These are phyloP conservation scores for Lasiodiplodia citricola DNA, from an alignment of 2,329 filamentous ascomycete species.

Conservation along the genomic window DNA sequence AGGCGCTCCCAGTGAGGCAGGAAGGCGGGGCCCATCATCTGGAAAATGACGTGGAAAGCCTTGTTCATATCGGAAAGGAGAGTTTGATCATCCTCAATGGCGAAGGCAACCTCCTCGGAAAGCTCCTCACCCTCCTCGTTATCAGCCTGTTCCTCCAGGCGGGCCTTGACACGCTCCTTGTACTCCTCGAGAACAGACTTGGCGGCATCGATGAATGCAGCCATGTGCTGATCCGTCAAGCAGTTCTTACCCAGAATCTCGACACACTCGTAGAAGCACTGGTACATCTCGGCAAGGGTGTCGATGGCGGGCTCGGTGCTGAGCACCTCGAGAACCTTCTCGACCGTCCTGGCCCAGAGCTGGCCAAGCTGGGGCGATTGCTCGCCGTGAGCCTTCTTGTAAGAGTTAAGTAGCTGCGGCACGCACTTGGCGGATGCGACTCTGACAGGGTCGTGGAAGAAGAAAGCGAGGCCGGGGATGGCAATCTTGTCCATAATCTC, in stretches of 20 bases:
- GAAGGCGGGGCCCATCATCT: conserved; percentile 87
- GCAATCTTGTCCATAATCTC: conserved; percentile 98
- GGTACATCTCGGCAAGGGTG: conserved; percentile 97
- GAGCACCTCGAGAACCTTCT: conserved; percentile 91
- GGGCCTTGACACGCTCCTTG: conserved; percentile 80
- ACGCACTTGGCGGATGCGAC: conserved; percentile 95
- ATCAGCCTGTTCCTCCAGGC: conserved; percentile 82
- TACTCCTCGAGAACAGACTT: conserved; percentile 90
- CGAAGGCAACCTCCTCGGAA: conserved; percentile 82
- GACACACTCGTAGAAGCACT: conserved; percentile 98
- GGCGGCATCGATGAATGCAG: conserved; percentile 83
- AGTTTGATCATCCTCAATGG: conserved; percentile 96
- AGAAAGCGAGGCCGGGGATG: conserved; percentile 91
- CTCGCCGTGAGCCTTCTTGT: conserved; percentile 87
- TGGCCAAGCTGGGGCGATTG: conserved; percentile 78
- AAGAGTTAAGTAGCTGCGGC: conserved; percentile 88
- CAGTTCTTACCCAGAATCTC: conserved; percentile 90
- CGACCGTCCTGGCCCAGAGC: conserved; percentile 84
- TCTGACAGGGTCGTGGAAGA: conserved; percentile 97
- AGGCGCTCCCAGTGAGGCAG: conserved; percentile 86
- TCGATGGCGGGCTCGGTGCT: conserved; percentile 94
- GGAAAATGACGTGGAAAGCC: conserved; percentile 98
- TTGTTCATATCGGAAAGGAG: conserved; percentile 99
- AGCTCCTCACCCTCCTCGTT: conserved; percentile 90
- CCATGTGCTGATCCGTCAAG: conserved; percentile 79